These are phyloP conservation scores for Tephrocybe sp. DNA, from an alignment of 768 basidiomycete genomes.

Conservation along the genomic window DNA sequence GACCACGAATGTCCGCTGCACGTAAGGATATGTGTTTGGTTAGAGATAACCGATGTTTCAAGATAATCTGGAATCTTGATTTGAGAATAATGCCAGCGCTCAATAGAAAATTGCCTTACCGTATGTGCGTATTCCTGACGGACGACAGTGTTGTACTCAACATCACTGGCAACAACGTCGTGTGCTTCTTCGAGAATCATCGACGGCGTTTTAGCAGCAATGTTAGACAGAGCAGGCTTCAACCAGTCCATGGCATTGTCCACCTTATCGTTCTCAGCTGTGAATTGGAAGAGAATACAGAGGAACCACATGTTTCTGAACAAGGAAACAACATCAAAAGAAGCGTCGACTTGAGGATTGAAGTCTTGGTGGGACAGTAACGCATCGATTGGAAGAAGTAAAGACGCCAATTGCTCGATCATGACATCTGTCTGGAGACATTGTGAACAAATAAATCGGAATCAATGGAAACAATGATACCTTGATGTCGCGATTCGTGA, in stretches of 20 bases:
- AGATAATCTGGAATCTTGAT: conserved; percentile 53
- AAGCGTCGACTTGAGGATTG: conserved; percentile 51
- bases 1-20: conserved; percentile 63
- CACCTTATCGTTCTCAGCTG: conserved; percentile 50
- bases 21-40: conserved; percentile 64
- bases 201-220: conserved; percentile 83
- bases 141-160: conserved; percentile 91
- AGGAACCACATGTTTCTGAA: conserved; percentile 97
- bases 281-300: conserved; percentile 83
- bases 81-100: not conserved
- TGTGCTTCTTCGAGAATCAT: conserved; percentile 79
- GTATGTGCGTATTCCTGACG: conserved; percentile 80
- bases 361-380: conserved; percentile 73
- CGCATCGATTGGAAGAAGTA: conserved; percentile 89
- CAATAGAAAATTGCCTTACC: conserved; percentile 32
- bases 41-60: conserved; percentile 64
- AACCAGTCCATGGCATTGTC: conserved; percentile 77
- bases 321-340: conserved; percentile 61
- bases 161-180: conserved; percentile 80
- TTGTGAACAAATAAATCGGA: not conserved
- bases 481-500: conserved; percentile 63
- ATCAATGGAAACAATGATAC: conserved; percentile 30
- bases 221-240: conserved; percentile 67
- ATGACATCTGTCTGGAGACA: conserved; percentile 67
- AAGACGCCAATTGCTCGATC: conserved; percentile 82